phyloP scores from a whole-genome alignment of 140 eudicot genomes.

The Ambrosia hybrid region DNA sequence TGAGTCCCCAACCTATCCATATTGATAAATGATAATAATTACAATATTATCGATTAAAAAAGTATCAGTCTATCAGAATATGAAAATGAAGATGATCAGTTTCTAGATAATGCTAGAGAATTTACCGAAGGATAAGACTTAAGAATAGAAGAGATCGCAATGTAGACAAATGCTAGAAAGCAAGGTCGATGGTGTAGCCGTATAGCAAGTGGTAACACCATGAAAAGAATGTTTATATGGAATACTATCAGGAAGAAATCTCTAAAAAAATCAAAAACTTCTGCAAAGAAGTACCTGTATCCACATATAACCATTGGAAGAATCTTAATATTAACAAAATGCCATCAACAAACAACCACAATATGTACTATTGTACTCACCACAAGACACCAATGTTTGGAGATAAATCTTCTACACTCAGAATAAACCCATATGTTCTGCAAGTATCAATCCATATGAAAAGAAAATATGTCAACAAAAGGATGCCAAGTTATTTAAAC shows the following conservation, averaged over 20 bases:
- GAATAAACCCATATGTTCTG: constrained; percentile 96
- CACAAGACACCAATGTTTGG: constrained; percentile 96
- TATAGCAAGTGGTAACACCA: constrained; percentile 91
- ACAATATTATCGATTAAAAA: neutral
- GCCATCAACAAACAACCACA: neutral
- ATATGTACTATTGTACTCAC: constrained; percentile 42
- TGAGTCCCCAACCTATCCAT: constrained; percentile 77
- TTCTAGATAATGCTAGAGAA: neutral
- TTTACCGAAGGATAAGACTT: constrained; percentile 96
- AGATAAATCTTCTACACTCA: constrained; percentile 82
- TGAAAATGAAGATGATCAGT: constrained; percentile 2
- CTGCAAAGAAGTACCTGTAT: constrained; percentile 98
- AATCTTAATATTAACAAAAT: neutral
- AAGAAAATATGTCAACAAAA: constrained; percentile 9
- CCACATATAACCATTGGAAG: neutral
- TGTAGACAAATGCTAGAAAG: constrained; percentile 84
- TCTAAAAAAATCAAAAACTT: constrained; percentile 94
- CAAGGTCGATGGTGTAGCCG: constrained; percentile 85
- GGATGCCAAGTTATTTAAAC: constrained; percentile 11
- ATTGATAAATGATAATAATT: neutral
- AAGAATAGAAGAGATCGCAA: constrained; percentile 86
- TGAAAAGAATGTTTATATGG: constrained; percentile 83
- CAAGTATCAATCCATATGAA: constrained; percentile 25
- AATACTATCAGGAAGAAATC: constrained; percentile 82
- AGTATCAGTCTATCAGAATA: neutral